Evolutionary conservation across 164 flowering plant genomes (phyloP).

Genomic region (Malania oleifera): DNA sequence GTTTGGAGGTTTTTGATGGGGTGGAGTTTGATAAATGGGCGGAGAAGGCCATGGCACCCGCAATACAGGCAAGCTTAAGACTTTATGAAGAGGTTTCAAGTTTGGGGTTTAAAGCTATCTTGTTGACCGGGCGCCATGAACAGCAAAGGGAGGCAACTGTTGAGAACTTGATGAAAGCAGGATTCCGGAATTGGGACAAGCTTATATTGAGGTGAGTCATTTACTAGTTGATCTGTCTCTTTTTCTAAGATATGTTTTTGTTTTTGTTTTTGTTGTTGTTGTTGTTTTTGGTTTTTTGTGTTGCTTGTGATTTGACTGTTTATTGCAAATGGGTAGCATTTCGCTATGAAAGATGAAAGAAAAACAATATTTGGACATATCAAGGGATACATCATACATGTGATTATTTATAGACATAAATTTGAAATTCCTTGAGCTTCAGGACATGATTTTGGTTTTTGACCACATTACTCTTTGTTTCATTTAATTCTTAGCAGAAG

Average conservation of each 20-base stretch:
- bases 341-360: no score
- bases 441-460: no score
- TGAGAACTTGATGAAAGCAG: constrained; percentile 66
- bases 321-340: no score
- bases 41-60: constrained; percentile 60
- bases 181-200: constrained; percentile 74
- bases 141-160: constrained; percentile 54
- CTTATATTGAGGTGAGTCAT: constrained; percentile 80
- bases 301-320: no score
- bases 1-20: constrained; percentile 63
- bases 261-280: no score
- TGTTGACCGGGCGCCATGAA: constrained; percentile 85
- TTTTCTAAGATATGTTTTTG: background rate
- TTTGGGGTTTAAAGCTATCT: constrained; percentile 71
- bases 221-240: background rate
- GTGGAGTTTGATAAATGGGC: constrained; percentile 82
- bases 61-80: constrained; percentile 59
- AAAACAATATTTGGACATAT: no score
- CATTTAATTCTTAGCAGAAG: no score
- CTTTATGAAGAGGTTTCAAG: constrained; percentile 60
- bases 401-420: no score
- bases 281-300: no score
- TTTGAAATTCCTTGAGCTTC: no score
- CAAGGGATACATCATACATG: no score
- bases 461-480: no score